Percentiles rank a stretch among this genome's conserved stretches.
phyloP scores from a whole-genome alignment of 495 filamentous ascomycete species.

The Podospora pseudocomata region DNA sequence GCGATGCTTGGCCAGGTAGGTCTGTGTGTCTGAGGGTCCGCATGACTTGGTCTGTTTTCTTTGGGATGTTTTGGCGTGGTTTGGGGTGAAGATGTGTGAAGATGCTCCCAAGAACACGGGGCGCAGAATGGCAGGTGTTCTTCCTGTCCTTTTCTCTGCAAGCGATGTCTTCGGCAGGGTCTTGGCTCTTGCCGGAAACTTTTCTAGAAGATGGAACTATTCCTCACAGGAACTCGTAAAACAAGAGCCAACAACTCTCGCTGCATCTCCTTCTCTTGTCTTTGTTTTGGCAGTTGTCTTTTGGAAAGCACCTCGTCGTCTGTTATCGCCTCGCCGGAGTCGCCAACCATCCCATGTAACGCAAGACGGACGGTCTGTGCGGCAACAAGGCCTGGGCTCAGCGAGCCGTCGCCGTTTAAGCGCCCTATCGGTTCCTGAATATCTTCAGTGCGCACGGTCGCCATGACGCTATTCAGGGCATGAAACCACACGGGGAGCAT shows the following conservation, averaged over 20 bases:
- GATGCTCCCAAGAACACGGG: neutral
- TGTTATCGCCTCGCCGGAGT: neutral
- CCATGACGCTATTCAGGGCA: neutral
- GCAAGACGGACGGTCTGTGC: neutral
- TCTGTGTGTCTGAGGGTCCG: neutral
- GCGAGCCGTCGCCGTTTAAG: neutral
- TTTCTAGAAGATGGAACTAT: neutral
- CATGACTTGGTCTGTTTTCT: neutral
- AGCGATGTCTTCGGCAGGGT: neutral
- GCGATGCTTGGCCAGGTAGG: constrained; percentile 6
- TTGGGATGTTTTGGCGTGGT: no score
- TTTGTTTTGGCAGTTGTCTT: neutral
- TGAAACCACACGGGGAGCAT: neutral
- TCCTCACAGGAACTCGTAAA: neutral
- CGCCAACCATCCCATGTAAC: neutral
- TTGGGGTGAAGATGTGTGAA: neutral
- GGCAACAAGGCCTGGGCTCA: neutral
- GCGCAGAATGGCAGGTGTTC: neutral
- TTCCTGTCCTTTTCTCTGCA: neutral
- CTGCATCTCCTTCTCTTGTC: neutral
- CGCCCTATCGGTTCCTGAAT: neutral
- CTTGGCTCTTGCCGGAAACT: neutral
- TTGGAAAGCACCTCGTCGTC: neutral
- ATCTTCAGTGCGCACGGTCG: neutral
- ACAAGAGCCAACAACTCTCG: neutral